Evolutionary conservation across 306 rosid genomes (phyloP), one percentile per base, ranked within the genome.

Genomic region (Crataegus laevigata): DNA sequence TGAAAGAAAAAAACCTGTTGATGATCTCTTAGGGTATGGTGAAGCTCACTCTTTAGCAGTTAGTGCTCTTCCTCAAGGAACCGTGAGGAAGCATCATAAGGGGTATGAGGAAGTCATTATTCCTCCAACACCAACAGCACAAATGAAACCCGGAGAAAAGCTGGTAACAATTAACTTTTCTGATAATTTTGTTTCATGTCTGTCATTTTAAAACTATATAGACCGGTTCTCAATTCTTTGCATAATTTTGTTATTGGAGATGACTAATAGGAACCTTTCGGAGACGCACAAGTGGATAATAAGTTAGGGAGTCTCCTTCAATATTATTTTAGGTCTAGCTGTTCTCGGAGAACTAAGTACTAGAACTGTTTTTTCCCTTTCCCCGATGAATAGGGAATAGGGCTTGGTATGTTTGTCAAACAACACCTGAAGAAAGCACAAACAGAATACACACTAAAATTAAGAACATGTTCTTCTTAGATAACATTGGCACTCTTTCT

Each of bases 41-140:
- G 90, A 87, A 42, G 87, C 85, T 61, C 81, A 86, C 60, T 80
- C 91, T 43, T 76, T 84, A 63, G 85, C 84, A 6, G 93, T 90
- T 69, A 91, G 86, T 78, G 94, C 97, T 72, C 98, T 94, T 85
- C 98, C 97, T 68, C 96, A 94, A 87, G 98, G 98, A 86, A 94
- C 98, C 19, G 77, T 84, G 61, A 90, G 91, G 85, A 91, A 87
- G 80, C 88, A 88, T 85, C 66, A 62, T 63, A 85, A 90, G 84
- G 96, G 98, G 75, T 94, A 91, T 74, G 97, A 91, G 82, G 98
- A 91, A 79, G 97, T 94, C 74, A 80, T 86, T 64, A 89, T 94
- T 69, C 98, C 98, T 57, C 89, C 98, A 51, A 88, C 69, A 77
- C 90, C 91, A 82, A 81, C 97, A 21, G 94, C 96, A 43, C 90